Evolutionary conservation across 805 yeast species (phyloP).

Genomic region (Pichia californica): DNA sequence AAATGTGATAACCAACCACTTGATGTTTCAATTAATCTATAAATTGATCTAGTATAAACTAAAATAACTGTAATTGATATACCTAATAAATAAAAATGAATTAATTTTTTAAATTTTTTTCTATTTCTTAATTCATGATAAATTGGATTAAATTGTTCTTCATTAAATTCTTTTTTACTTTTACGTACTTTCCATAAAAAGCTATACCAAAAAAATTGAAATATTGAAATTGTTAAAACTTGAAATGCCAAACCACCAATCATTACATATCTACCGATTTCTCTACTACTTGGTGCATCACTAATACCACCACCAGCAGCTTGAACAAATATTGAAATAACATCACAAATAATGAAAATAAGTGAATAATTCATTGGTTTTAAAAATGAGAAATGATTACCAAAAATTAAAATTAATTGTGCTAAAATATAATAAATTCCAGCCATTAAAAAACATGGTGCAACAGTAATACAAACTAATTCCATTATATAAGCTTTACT

Average conservation of each 20-base stretch:
- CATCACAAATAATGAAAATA: slow-evolving; percentile 56
- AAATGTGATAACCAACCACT: slow-evolving; percentile 66
- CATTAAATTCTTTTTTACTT: slow-evolving; percentile 17
- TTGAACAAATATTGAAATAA: slow-evolving; percentile 53
- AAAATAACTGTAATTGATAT: slow-evolving; percentile 41
- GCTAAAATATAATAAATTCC: slow-evolving; percentile 66
- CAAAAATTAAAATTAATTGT: slow-evolving; percentile 52
- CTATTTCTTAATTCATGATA: slow-evolving; percentile 31
- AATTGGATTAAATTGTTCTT: slow-evolving; percentile 28
- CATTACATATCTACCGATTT: slow-evolving; percentile 40
- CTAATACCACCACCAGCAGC: slow-evolving; percentile 62
- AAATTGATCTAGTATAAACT: slow-evolving; percentile 58
- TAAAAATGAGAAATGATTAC: slow-evolving; percentile 40
- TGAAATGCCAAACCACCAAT: slow-evolving; percentile 72
- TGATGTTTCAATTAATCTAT: slow-evolving; percentile 61
- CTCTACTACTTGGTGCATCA: slow-evolving; percentile 19
- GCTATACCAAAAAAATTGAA: slow-evolving; percentile 39
- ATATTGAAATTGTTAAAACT: slow-evolving; percentile 57
- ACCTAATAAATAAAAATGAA: slow-evolving; percentile 44
- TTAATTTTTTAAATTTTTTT: slow-evolving; percentile 32
- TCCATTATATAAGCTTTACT: slow-evolving; percentile 46
- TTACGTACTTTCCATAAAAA: slow-evolving; percentile 36
- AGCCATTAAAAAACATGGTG: slow-evolving; percentile 75
- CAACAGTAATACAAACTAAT: slow-evolving; percentile 56
- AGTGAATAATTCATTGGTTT: slow-evolving; percentile 50